Evolutionary conservation across 202 grass and related monocot genomes (phyloP).

Genomic region (Thinopyrum obtusiflorum): DNA sequence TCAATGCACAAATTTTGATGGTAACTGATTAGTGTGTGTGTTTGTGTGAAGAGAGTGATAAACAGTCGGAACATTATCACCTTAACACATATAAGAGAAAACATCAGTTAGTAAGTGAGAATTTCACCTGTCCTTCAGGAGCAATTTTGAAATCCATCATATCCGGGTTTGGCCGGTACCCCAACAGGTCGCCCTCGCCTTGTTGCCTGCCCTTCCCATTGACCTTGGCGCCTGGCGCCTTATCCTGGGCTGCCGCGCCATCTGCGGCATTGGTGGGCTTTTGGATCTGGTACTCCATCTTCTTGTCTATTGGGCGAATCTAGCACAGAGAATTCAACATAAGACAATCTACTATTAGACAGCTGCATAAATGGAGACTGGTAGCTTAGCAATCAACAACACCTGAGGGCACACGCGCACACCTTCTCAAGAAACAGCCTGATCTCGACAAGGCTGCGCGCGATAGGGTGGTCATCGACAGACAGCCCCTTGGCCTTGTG

Average conservation of each 20-base stretch:
- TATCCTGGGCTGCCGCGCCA: constrained; percentile 31
- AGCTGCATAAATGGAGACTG: neutral
- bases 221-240: constrained; percentile 17
- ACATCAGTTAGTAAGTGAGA: neutral
- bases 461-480: constrained; percentile 55
- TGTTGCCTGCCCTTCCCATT: constrained; percentile 7
- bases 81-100: neutral
- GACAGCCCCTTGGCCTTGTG: constrained; percentile 81
- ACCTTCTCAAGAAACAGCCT: constrained; percentile 93
- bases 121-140: constrained; percentile 18
- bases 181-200: constrained; percentile 62
- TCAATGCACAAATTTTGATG: neutral
- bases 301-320: constrained; percentile 89
- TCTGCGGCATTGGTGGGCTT: constrained; percentile 73
- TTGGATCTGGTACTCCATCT: constrained; percentile 84
- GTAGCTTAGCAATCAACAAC: neutral
- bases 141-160: constrained; percentile 49
- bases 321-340: constrained; percentile 10
- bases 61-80: neutral
- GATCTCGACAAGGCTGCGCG: constrained; percentile 66
- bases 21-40: neutral
- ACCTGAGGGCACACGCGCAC: neutral
- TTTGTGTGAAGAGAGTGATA: too few relatives aligned
- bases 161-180: constrained; percentile 58
- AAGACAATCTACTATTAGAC: neutral